phyloP scores from a whole-genome alignment of 495 filamentous ascomycete species.

The Beverwykella pulmonaria region DNA sequence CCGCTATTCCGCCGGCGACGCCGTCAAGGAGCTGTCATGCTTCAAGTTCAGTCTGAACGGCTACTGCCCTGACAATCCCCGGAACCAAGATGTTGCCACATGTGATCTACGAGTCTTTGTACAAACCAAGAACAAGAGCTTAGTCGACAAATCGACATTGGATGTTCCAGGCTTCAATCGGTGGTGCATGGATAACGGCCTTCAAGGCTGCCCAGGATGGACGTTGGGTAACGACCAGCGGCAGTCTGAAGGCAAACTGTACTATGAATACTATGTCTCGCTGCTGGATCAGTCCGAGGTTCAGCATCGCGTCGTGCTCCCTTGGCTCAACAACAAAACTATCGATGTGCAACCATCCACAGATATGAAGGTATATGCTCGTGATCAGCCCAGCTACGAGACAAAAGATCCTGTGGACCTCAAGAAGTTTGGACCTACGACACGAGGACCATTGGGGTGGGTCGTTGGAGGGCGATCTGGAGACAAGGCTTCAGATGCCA shows the following conservation, averaged over 20 bases:
- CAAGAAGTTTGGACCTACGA: conserved; percentile 49
- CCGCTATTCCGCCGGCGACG: conserved; percentile 26
- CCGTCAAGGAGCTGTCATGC: conserved; percentile 30
- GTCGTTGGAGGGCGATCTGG: conserved; percentile 56
- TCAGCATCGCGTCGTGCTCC: conserved; percentile 33
- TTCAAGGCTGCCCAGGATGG: conserved; percentile 33
- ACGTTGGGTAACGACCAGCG: conserved; percentile 40
- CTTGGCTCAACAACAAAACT: conserved; percentile 40
- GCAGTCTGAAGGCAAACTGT: conserved; percentile 35
- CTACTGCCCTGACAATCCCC: conserved; percentile 39
- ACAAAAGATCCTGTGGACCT: conserved; percentile 31
- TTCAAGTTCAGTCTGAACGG: conserved; percentile 41
- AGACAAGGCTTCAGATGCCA: conserved; percentile 55
- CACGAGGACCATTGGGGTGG: conserved; percentile 51
- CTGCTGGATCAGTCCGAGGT: conserved; percentile 37
- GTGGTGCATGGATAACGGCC: conserved; percentile 38
- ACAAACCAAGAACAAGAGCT: conserved; percentile 39
- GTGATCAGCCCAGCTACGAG: conserved; percentile 40
- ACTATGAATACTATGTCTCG: conserved; percentile 41
- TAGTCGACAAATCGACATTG: conserved; percentile 32
- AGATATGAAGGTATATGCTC: conserved; percentile 1
- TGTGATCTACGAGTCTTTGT: conserved; percentile 42
- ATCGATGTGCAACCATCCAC: neutral
- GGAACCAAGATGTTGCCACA: conserved; percentile 43
- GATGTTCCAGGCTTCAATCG: conserved; percentile 44